These are phyloP conservation scores for Hyphopichia pseudoburtonii DNA, from an alignment of 1,139 yeast species.

Conservation along the genomic window DNA sequence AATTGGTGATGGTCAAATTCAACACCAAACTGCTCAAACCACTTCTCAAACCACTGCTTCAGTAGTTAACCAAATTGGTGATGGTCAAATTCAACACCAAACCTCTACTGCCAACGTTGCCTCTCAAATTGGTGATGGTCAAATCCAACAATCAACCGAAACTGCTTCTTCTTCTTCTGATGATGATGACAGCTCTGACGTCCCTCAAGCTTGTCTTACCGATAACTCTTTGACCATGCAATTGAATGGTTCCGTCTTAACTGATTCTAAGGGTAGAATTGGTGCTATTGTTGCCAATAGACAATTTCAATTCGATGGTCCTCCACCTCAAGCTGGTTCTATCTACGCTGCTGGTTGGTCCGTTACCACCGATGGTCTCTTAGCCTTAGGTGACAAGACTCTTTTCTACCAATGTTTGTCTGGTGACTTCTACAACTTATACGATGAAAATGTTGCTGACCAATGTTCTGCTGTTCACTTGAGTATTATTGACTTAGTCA, in stretches of 20 bases:
- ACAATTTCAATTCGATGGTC: slow-evolving; percentile 89
- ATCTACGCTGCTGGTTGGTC: slow-evolving; percentile 88
- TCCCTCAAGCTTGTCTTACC: slow-evolving; percentile 47
- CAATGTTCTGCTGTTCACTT: slow-evolving; percentile 69
- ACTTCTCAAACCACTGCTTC: slow-evolving; percentile 30
- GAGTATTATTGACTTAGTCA: slow-evolving; percentile 60
- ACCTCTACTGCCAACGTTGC: slow-evolving; percentile 27
- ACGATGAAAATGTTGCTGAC: slow-evolving; percentile 63
- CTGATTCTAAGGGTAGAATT: slow-evolving; percentile 65
- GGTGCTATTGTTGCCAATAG: slow-evolving; percentile 84
- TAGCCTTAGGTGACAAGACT: slow-evolving; percentile 66
- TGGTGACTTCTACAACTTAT: slow-evolving; percentile 80
- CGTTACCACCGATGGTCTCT: slow-evolving; percentile 59
- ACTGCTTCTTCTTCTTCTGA: slow-evolving; percentile 16
- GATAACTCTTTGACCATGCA: slow-evolving; percentile 55
- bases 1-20: slow-evolving; percentile 43
- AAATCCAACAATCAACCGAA: slow-evolving; percentile 25
- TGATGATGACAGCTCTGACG: slow-evolving; percentile 7
- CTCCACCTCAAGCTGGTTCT: slow-evolving; percentile 89
- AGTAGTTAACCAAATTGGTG: slow-evolving; percentile 53
- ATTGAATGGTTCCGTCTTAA: slow-evolving; percentile 53
- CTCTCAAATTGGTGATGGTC: slow-evolving; percentile 31
- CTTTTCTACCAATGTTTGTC: slow-evolving; percentile 78
- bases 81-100: slow-evolving; percentile 64
- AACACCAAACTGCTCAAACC: slow-evolving; percentile 37